Evolutionary conservation across 1,284 basidiomycete species (phyloP), one percentile per base, ranked within the genome.

Genomic region (Austroboletus olivaceoglutinosus): DNA sequence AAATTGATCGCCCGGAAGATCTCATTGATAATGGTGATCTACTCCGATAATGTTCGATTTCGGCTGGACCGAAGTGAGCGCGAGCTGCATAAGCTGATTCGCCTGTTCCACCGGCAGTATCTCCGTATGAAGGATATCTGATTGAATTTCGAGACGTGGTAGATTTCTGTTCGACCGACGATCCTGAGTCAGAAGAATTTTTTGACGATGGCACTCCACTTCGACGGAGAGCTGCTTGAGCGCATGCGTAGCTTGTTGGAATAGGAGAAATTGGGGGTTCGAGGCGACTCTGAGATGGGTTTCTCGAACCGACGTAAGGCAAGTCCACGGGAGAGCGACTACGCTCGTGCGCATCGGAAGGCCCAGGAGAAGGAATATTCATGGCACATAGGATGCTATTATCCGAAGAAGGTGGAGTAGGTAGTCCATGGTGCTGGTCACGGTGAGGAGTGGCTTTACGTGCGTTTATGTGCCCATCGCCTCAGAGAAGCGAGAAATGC

Each of bases 281-380:
- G 18, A 68, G 62, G 22, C 63, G 63, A 30, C 63, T 62, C n/a
- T n/a, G n/a, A 41, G 64, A 63, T 12, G 29, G 29, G 29, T 12
- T 29, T 29, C 29, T 29, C 30, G 44, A 38, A 44, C 15, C 53
- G 15, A 31, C 52, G 6, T 59, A 67, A 18, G 55, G 58, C n/a
- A 40, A 48, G 25, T 64, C 62, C 15, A 44, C 44, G 0, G 51
- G 48, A 34, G 65, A 62, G 42, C 40, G 41, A 4, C 33, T 42
- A 25, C 27, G 22, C 33, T 47, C 52, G 7, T 50, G 12, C 18
- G 21, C 15, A 27, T 55, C 41, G 25, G 48, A 45, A 4, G 23
- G 37, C 13, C 23, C 46, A 1, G 25, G 8, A 0, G 38, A 50
- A 13, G 59, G 65, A 23, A 47, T 29, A 33, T 43, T 52, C 65